Evolutionary conservation across 768 basidiomycete species (phyloP).

Genomic region (Suillus paluster): DNA sequence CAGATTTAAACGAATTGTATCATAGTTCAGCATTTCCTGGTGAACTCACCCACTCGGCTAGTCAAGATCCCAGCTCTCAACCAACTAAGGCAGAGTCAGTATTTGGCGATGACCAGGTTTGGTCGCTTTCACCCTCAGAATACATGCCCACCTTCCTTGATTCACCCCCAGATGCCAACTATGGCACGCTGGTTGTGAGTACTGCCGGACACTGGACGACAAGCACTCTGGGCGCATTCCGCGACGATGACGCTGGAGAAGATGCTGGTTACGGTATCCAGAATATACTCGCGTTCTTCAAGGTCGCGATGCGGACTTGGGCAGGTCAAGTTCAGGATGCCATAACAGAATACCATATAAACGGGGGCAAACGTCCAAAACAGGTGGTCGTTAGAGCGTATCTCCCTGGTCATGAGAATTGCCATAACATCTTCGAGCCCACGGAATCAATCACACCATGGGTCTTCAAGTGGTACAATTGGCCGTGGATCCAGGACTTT

Average conservation of each 20-base stretch:
- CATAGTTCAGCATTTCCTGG: constrained; percentile 22
- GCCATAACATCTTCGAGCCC: constrained; percentile 53
- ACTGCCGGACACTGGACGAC: constrained; percentile 77
- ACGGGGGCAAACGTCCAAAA: constrained; percentile 32
- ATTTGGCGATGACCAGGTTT: constrained; percentile 59
- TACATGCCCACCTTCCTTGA: constrained; percentile 56
- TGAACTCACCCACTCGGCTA: constrained; percentile 18
- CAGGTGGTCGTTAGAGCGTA: constrained; percentile 65
- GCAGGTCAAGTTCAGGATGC: constrained; percentile 52
- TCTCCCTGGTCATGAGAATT: constrained; percentile 68
- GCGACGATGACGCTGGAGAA: constrained; percentile 33
- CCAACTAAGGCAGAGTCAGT: constrained; percentile 42
- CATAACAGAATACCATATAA: constrained; percentile 38
- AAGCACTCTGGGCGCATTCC: constrained; percentile 50
- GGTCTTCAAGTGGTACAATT: constrained; percentile 61
- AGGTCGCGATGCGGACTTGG: constrained; percentile 60
- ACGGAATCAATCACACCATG: constrained; percentile 50
- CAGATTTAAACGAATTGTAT: constrained; percentile 54
- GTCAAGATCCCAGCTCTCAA: constrained; percentile 16
- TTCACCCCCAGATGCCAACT: constrained; percentile 51
- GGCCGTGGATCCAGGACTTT: constrained; percentile 61
- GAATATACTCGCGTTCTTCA: constrained; percentile 60
- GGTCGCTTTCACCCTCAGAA: constrained; percentile 55
- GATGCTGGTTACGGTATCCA: constrained; percentile 53
- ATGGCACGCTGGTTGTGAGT: constrained; percentile 63